phyloP scores from a whole-genome alignment of 768 basidiomycete genomes.

The Macrocybe gigantea region DNA sequence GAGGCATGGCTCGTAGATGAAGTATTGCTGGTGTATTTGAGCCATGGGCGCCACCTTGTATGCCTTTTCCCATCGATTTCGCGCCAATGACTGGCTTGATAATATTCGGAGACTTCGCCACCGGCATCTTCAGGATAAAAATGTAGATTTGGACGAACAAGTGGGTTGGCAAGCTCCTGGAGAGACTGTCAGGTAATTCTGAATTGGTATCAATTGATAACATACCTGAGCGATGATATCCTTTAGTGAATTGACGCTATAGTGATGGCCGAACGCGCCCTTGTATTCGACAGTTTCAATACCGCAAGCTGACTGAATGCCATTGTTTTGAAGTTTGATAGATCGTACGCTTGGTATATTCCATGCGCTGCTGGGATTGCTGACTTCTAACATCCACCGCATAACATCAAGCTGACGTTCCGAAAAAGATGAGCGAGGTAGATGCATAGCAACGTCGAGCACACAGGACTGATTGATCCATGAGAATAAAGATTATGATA shows the following conservation, averaged over 20 bases:
- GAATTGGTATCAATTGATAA: neutral
- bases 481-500: too few species aligned
- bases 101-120: neutral
- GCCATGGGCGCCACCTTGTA: neutral
- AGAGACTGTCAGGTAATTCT: neutral
- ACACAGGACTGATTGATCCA: slow-evolving; percentile 7
- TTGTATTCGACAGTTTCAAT: neutral
- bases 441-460: slow-evolving; percentile 5
- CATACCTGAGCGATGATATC: neutral
- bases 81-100: neutral
- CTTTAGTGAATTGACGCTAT: neutral
- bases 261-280: neutral
- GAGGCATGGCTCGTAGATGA: neutral
- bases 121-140: neutral
- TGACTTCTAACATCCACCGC: neutral
- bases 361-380: too few species aligned
- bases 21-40: neutral
- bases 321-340: slow-evolving; percentile 1
- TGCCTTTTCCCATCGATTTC: neutral
- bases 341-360: neutral
- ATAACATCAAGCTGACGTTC: slow-evolving; percentile 3
- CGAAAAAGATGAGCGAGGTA: slow-evolving; percentile 5
- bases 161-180: slow-evolving; percentile 1
- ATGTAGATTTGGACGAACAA: neutral
- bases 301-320: neutral